phyloP scores from a whole-genome alignment of 1,139 yeast genomes.

The Saccharomyces pastorianus region DNA sequence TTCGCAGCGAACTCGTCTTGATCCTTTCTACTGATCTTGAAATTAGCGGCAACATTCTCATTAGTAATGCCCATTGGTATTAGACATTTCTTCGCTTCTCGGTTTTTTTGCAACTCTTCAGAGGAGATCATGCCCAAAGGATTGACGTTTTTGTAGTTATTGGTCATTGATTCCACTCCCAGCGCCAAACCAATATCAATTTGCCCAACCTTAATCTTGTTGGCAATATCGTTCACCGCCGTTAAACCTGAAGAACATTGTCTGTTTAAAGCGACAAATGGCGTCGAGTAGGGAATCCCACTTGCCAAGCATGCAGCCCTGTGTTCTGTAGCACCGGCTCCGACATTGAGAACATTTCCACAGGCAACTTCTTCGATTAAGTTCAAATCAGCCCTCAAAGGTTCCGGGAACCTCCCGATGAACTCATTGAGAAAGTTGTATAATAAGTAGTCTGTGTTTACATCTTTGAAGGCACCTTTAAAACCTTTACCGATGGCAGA shows the following conservation, averaged over 20 bases:
- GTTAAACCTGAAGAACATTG: constrained; percentile 92
- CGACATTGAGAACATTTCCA: constrained; percentile 83
- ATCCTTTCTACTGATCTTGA: constrained; percentile 52
- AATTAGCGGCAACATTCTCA: constrained; percentile 65
- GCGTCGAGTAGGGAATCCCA: constrained; percentile 62
- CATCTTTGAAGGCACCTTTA: constrained; percentile 42
- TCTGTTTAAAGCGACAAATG: constrained; percentile 79
- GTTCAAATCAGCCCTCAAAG: constrained; percentile 48
- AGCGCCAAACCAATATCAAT: constrained; percentile 85
- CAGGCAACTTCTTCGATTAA: constrained; percentile 74
- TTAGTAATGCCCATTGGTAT: constrained; percentile 91
- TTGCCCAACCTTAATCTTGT: constrained; percentile 79
- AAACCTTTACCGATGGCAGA: constrained; percentile 85
- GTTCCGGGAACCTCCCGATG: constrained; percentile 38
- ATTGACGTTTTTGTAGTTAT: constrained; percentile 65
- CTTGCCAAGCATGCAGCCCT: constrained; percentile 75
- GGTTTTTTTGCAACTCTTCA: constrained; percentile 37
- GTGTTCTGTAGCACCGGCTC: constrained; percentile 90
- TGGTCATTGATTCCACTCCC: constrained; percentile 90
- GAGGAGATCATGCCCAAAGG: constrained; percentile 55
- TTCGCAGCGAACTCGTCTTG: constrained; percentile 86
- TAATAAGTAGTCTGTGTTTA: constrained; percentile 43
- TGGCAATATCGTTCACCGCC: constrained; percentile 84
- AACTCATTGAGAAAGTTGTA: constrained; percentile 56
- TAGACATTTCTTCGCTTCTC: constrained; percentile 54